Percentiles rank a stretch among this genome's conserved stretches.
Evolutionary conservation across 257 asterid genomes (phyloP).

Genomic region (Scutellaria baicalensis): DNA sequence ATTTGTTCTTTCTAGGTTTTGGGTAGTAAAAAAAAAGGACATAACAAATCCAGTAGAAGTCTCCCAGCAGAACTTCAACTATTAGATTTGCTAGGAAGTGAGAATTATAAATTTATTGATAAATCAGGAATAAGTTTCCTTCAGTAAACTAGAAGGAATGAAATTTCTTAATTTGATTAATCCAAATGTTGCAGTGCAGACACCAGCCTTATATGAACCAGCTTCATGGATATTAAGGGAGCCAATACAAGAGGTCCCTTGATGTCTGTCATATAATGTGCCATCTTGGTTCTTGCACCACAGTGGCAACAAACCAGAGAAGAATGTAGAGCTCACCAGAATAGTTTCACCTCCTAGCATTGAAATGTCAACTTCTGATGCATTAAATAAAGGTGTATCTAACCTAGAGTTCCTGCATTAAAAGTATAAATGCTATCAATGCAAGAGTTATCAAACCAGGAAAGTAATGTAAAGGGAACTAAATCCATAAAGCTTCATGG

Average conservation of each 20-base stretch:
- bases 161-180: neutral
- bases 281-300: neutral
- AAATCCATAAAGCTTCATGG: conserved; percentile 11
- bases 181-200: neutral
- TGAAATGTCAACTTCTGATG: conserved; percentile 66
- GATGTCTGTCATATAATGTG: neutral
- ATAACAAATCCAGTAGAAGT: neutral
- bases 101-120: conserved; percentile 2
- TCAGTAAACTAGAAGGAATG: neutral
- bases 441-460: conserved; percentile 1
- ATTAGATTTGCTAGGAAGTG: neutral
- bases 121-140: conserved; percentile 2
- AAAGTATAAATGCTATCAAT: conserved; percentile 17
- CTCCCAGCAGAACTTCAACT: neutral
- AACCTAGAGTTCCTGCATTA: conserved; percentile 50
- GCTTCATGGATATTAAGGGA: neutral
- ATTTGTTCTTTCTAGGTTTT: neutral
- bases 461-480: neutral
- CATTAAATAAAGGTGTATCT: conserved; percentile 47
- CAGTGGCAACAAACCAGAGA: neutral
- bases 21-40: neutral
- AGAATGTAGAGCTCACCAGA: conserved; percentile 49
- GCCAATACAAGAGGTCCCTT: neutral
- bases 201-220: neutral
- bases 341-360: conserved; percentile 65